Evolutionary conservation across 192 early-diverging fungal species (phyloP), one percentile per base, ranked within the genome.

Genomic region (Entrophospora sp.): DNA sequence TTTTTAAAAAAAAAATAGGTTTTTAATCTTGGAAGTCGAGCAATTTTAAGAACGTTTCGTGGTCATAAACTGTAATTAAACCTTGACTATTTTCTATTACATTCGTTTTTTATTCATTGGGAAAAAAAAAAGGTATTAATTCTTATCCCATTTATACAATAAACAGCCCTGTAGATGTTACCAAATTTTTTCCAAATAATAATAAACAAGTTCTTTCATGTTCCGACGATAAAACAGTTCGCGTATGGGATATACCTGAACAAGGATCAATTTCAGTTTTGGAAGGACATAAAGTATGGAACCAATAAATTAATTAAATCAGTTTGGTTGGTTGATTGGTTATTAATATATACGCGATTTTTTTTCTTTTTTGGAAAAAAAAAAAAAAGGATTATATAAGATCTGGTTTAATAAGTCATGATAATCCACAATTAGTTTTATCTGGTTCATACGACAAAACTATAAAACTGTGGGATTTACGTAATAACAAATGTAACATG

Each of bases 361-460:
- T 5, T n/a, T 48, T 68, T 34, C 37, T 55, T 12, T 61, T 24
- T 7, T 35, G 8, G 8, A 37, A 14, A 10, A 25, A 24, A 18
- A 27, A 35, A 53, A 4, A 22, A 35, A 31, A 83, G 51, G 96
- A 98, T 78, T 95, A 98, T 69, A 87, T 97, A 53, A 87, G 93
- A 14, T 75, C 84, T 24, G 93, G 85, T 8, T 73, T 81, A 43
- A 82, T 92, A 63, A 83, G 79, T 40, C 71, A 75, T 32, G 85
- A 87, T 27, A 94, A 93, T 74, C 87, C 90, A 38, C 81, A 91
- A 42, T 58, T 98, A 62, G 69, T 98, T 51, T 69, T 86, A 13
- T 84, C 91, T 1, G 93, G 95, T 6, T 96, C 94, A 1, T 99
- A 99, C 68, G 96, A 99, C 77, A 91, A 96, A 67, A 93, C 92